phyloP scores from a whole-genome alignment of 2,329 filamentous ascomycete species.

The Sporothrix globosa region DNA sequence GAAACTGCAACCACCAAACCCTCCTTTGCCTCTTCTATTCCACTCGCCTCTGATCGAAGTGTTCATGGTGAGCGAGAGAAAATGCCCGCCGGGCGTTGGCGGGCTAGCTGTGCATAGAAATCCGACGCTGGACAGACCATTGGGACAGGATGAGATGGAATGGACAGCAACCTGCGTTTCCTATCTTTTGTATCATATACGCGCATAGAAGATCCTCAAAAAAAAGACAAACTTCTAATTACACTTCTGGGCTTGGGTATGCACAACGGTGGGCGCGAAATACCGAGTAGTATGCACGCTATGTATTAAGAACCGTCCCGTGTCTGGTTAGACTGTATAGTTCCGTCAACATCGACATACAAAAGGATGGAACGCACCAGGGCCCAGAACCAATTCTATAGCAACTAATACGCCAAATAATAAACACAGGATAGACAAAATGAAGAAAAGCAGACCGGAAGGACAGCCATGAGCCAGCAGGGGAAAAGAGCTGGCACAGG shows the following conservation, averaged over 20 bases:
- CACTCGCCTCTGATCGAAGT: neutral
- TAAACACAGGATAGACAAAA: neutral
- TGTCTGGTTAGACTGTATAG: neutral
- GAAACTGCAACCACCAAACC: neutral
- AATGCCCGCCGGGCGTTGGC: neutral
- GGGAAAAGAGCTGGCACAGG: too few relatives aligned
- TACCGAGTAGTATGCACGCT: neutral
- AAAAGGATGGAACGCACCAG: neutral
- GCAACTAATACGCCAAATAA: slow-evolving; percentile 1
- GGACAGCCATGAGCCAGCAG: neutral
- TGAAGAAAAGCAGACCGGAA: slow-evolving; percentile 5
- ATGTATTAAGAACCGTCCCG: neutral
- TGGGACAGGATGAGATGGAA: neutral
- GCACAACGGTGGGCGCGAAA: neutral
- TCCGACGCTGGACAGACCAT: slow-evolving; percentile 13
- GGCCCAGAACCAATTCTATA: slow-evolving; percentile 16
- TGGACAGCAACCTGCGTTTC: neutral
- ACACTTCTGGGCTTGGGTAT: neutral
- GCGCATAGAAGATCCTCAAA: slow-evolving; percentile 28
- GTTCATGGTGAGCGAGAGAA: neutral
- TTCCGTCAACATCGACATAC: neutral
- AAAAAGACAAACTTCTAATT: slow-evolving; percentile 20
- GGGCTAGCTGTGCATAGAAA: slow-evolving; percentile 7
- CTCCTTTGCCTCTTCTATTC: neutral
- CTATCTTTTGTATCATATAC: slow-evolving; percentile 32